A percentile compares a stretch with the other conserved stretches of the same genome.
phyloP scores from a whole-genome alignment of 2,329 filamentous ascomycete species.

The Aspergillus latus region DNA sequence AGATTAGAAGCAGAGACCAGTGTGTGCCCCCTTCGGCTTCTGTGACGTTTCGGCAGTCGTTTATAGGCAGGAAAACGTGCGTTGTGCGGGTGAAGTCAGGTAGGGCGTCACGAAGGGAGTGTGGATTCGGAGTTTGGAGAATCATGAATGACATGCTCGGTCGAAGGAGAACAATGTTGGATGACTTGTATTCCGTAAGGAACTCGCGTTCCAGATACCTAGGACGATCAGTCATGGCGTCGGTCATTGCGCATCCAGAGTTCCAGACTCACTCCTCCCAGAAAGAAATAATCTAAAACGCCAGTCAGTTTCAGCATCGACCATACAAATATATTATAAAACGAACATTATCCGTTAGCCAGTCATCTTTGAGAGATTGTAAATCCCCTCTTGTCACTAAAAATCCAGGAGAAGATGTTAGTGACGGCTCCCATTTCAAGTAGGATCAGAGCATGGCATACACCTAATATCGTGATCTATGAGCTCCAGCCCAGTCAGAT shows the following conservation, averaged over 20 bases:
- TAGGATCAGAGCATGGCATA: constrained; percentile 40
- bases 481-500: constrained; percentile 17
- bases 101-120: constrained; percentile 64
- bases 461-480: constrained; percentile 65
- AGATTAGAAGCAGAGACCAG: constrained; percentile 91
- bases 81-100: constrained; percentile 78
- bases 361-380: constrained; percentile 83
- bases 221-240: constrained; percentile 15
- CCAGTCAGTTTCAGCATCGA: constrained; percentile 22
- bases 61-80: constrained; percentile 94
- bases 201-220: constrained; percentile 86
- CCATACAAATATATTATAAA: constrained; percentile 5
- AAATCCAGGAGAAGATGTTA: not conserved
- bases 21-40: constrained; percentile 85
- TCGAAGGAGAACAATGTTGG: constrained; percentile 84
- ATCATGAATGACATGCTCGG: constrained; percentile 92
- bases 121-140: constrained; percentile 66
- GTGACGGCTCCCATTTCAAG: not conserved
- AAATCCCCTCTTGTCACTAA: constrained; percentile 86
- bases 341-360: constrained; percentile 91
- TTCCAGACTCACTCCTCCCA: constrained; percentile 78
- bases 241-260: not conserved
- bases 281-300: constrained; percentile 79
- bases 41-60: constrained; percentile 75
- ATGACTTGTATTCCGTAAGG: constrained; percentile 74